A percentile compares a stretch with the other conserved stretches of the same genome.
Evolutionary conservation across 306 rosid species (phyloP).

Genomic region (Sesbania bispinosa): DNA sequence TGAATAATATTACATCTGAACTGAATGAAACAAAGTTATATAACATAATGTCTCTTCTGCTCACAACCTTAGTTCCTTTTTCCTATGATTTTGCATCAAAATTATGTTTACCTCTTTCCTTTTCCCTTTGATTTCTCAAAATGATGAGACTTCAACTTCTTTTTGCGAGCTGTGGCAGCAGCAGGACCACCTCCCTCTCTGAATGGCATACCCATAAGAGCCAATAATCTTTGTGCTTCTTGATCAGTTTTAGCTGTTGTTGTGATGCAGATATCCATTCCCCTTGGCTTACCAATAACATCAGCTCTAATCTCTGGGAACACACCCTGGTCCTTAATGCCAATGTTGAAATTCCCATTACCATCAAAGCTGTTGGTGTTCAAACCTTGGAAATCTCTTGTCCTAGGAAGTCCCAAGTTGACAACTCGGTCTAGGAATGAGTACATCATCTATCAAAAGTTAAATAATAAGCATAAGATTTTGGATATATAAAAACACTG

Average conservation of each 20-base stretch:
- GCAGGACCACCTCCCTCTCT: slow-evolving; percentile 59
- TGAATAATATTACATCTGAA: too few relatives aligned
- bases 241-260: too few relatives aligned
- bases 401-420: slow-evolving; percentile 84
- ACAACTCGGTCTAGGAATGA: slow-evolving; percentile 81
- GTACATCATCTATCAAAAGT: slow-evolving; percentile 62
- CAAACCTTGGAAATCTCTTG: slow-evolving; percentile 94
- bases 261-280: slow-evolving; percentile 96
- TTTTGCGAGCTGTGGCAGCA: slow-evolving; percentile 44
- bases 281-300: slow-evolving; percentile 63
- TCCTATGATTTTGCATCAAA: slow-evolving; percentile 58
- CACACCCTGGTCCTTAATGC: slow-evolving; percentile 74
- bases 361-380: slow-evolving; percentile 83
- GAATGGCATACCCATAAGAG: too few relatives aligned
- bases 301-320: slow-evolving; percentile 79
- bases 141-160: slow-evolving; percentile 91
- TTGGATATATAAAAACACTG: neutral
- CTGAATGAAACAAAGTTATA: too few relatives aligned
- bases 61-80: slow-evolving; percentile 30
- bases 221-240: too few relatives aligned
- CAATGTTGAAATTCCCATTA: slow-evolving; percentile 68
- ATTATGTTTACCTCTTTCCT: slow-evolving; percentile 57
- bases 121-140: slow-evolving; percentile 73
- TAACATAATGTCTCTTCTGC: slow-evolving; percentile 20
- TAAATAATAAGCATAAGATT: slow-evolving; percentile 17